These are phyloP conservation scores for Eremothecium gossypii DNA, from an alignment of 1,139 yeast genomes.

Conservation along the genomic window DNA sequence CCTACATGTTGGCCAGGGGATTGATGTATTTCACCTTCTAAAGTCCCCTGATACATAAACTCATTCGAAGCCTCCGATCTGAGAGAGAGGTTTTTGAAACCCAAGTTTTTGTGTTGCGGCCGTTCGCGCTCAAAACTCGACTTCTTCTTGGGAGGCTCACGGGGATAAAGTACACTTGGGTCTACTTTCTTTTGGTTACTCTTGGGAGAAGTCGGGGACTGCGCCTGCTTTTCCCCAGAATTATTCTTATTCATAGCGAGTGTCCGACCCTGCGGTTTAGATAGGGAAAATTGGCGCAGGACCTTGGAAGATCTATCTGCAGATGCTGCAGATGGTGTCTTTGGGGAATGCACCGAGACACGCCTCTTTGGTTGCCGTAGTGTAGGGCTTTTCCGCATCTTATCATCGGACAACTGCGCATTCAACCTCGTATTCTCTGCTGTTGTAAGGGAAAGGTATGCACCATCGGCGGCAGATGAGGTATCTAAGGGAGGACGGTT, in stretches of 20 bases:
- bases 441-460: conserved; percentile 59
- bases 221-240: background rate
- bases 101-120: conserved; percentile 25
- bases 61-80: conserved; percentile 24
- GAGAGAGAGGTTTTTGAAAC: conserved; percentile 32
- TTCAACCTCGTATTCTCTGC: conserved; percentile 71
- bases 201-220: background rate
- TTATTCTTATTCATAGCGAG: background rate
- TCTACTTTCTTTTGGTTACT: background rate
- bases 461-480: conserved; percentile 46
- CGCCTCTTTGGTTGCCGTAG: background rate
- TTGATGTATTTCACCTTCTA: background rate
- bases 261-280: background rate
- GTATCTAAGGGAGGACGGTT: background rate
- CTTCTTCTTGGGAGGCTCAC: conserved; percentile 35
- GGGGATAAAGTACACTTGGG: conserved; percentile 19
- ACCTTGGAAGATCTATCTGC: background rate
- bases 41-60: background rate
- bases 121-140: conserved; percentile 50
- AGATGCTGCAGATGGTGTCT: background rate
- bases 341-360: background rate
- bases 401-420: conserved; percentile 44
- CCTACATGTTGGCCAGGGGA: background rate
- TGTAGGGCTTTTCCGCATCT: conserved; percentile 2
- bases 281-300: background rate